Conservation (phyloP, 2,329 filamentous ascomycete species). For the Pyrenochaeta sp. region DNA sequence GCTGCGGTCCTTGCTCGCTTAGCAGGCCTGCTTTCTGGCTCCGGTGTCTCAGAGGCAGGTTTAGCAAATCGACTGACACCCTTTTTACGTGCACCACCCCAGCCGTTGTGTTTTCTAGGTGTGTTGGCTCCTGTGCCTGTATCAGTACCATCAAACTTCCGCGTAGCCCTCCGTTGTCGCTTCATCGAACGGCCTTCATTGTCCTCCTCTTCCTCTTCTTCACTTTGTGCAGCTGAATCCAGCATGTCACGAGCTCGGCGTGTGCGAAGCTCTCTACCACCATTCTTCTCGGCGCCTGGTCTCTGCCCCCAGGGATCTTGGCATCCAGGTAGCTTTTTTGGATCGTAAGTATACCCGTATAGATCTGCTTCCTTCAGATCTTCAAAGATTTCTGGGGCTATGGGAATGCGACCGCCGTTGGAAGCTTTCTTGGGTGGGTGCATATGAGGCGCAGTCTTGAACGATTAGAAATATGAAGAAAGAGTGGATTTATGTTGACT, state of each 20-base stretch:
- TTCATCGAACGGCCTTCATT: conserved; percentile 40
- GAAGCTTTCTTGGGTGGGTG: conserved; percentile 61
- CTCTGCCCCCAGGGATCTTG: conserved; percentile 67
- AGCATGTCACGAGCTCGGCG: conserved; percentile 52
- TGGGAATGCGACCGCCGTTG: conserved; percentile 57
- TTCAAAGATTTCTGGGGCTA: conserved; percentile 60
- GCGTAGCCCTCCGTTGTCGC: conserved; percentile 46
- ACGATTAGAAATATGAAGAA: conserved; percentile 28
- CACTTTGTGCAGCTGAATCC: conserved; percentile 47
- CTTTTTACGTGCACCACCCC: conserved; percentile 50
- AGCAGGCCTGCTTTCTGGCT: conserved; percentile 41
- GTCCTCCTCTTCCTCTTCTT: conserved; percentile 49
- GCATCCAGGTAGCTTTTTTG: conserved; percentile 58
- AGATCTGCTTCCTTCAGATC: conserved; percentile 68
- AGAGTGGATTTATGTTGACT: conserved; percentile 7
- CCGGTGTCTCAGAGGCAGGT: conserved; percentile 44
- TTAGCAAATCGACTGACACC: conserved; percentile 45
- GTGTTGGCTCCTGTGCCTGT: conserved; percentile 40
- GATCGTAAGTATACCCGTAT: conserved; percentile 67
- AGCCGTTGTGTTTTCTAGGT: conserved; percentile 45
- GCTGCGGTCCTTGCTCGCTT: conserved; percentile 40
- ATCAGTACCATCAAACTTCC: conserved; percentile 45
- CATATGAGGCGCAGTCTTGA: conserved; percentile 60
- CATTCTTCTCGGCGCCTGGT: conserved; percentile 54
- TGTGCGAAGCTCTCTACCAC: conserved; percentile 57